Evolutionary conservation across 2,329 filamentous ascomycete genomes (phyloP).

Genomic region (Diplodia seriata): DNA sequence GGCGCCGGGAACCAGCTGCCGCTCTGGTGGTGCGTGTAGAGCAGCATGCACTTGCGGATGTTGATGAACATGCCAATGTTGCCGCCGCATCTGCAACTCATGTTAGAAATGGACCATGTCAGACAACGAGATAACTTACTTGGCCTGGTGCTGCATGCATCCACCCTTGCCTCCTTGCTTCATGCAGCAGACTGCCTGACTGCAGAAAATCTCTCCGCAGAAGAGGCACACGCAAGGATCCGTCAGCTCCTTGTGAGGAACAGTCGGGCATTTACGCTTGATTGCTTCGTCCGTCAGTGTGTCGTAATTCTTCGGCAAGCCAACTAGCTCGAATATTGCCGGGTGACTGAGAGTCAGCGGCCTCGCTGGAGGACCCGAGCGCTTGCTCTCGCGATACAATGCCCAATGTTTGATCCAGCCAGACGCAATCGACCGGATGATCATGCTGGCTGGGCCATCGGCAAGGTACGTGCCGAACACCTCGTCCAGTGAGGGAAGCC

Average conservation of each 20-base stretch:
- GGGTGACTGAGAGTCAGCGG: constrained; percentile 74
- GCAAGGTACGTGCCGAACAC: constrained; percentile 69
- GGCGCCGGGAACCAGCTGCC: constrained; percentile 88
- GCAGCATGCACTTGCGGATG: constrained; percentile 91
- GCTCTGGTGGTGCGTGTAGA: constrained; percentile 81
- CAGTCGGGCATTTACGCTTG: constrained; percentile 81
- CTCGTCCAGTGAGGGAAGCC: constrained; percentile 78
- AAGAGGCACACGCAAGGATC: constrained; percentile 93
- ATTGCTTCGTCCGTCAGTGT: constrained; percentile 91
- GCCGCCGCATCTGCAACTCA: constrained; percentile 73
- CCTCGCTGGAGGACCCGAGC: constrained; percentile 37
- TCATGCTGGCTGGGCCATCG: constrained; percentile 46
- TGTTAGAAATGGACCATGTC: constrained; percentile 28
- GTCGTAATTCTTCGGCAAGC: constrained; percentile 90
- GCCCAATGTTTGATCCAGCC: constrained; percentile 78
- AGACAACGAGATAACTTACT: constrained; percentile 63
- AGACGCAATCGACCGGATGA: constrained; percentile 58
- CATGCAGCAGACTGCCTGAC: constrained; percentile 90
- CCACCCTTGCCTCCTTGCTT: constrained; percentile 64
- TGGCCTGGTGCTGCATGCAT: constrained; percentile 87
- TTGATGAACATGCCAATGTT: constrained; percentile 95
- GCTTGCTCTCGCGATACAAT: constrained; percentile 42
- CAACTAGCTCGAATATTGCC: constrained; percentile 91
- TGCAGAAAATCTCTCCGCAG: constrained; percentile 96
- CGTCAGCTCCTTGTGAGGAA: constrained; percentile 80